Evolutionary conservation across 2,329 filamentous ascomycete species (phyloP), one percentile per base, ranked within the genome.

Genomic region (Fusarium nelsonii): DNA sequence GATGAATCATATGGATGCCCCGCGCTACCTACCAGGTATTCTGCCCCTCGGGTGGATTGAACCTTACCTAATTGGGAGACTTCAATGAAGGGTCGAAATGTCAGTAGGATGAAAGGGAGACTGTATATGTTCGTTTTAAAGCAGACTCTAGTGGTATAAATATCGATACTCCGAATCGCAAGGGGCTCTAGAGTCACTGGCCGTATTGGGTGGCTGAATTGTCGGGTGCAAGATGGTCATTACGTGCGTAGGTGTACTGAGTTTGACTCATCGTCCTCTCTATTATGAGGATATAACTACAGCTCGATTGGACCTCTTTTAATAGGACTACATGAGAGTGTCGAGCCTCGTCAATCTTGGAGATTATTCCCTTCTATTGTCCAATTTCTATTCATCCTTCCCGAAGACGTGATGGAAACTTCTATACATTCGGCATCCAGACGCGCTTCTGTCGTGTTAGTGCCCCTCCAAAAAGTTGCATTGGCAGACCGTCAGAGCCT

Each of bases 401-500:
- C 14, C 8, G 3, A 16, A 34, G 15, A 8, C 11, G 9, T 45
- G 20, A n/a, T 49, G 5, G 11, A 11, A 49, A 49, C 6, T 23
- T 34, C 32, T 18, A 49, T 16, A n/a, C n/a, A 34, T 49, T 36
- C 15, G 32, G 5, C 20, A 26, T 49, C 30, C 28, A 14, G 18
- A n/a, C 8, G 32, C 33, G 45, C 28, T 61, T 49, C 34, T 15
- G 36, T 46, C 54, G 26, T 34, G 28, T 58, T 36, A 36, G 32
- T 58, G 37, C 58, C 58, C 58, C 58, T 60, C 58, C 58, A 61
- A 60, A 59, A 61, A 39, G 45, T 28, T 15, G 36, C 10, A 30
- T 28, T 57, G 54, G 48, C 18, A 53, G 45, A 57, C n/a, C 39
- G 8, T 12, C 50, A 54, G 20, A 54, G 36, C 12, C 53, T 58